Evolutionary conservation across 768 basidiomycete species (phyloP), one percentile per base, ranked within the genome.

Genomic region (Mycena crocata): DNA sequence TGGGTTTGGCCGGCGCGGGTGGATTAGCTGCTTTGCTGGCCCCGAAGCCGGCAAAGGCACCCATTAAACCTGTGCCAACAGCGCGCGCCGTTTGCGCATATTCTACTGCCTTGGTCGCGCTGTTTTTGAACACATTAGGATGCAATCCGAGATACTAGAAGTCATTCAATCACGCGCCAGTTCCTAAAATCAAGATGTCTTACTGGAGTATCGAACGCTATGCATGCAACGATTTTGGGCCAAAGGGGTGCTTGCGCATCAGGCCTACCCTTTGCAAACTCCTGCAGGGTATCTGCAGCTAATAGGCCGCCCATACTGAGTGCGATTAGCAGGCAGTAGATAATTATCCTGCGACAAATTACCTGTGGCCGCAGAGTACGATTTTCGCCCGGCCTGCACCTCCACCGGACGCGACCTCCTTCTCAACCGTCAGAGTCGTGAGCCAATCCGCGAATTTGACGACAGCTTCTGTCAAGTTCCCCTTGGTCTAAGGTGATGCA

Each of bases 131-230:
- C 35, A 96, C 89, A 60, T 82, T 82, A 0, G 96, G 95, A 71
- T 97, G 90, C 24, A 98, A 80, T 17, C 96, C 96, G 24, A 94
- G 87, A 79, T 92, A 98, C 95, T 97, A 70, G 26, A 28, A 57
- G 50, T 26, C 21, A 37, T 26, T 65, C 10, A 56, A 51, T 62
- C 35, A 65, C 52, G 23, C 40, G 10, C 51, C n/a, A n/a, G 40
- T 5, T 13, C 8, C 12, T 6, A 8, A 21, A 28, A 28, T 42
- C 35, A 21, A 24, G 15, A 12, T 42, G 31, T 75, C 89, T 72
- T 77, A 94, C 95, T 13, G 96, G 96, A 0, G 96, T 97, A 74
- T 98, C 96, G 73, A 92, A 97, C 8, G 95, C 91, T 50, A 95
- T 81, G 67, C 89, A 90, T 0, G 91, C 95, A 26, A 96, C 86